Evolutionary conservation across 306 rosid genomes (phyloP).

Genomic region (Abrus pulchellus): DNA sequence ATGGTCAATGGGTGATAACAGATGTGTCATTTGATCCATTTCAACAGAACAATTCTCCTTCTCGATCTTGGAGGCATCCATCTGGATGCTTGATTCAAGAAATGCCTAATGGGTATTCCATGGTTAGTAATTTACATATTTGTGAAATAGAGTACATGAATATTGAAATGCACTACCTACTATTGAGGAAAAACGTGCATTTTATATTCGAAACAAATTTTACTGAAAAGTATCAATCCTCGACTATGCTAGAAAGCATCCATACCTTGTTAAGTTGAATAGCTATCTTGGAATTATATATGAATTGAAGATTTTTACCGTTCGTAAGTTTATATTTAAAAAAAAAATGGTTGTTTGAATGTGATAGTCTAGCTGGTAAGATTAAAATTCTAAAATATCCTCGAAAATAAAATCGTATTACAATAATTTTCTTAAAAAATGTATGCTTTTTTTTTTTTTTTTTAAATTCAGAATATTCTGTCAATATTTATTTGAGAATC

Average conservation of each 20-base stretch:
- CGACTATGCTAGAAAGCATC: background rate
- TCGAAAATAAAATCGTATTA: background rate
- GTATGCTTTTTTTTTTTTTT: background rate
- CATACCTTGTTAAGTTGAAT: background rate
- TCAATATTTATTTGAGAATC: background rate
- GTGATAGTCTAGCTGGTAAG: background rate
- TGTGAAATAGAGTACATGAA: background rate
- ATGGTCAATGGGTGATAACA: conserved; percentile 62
- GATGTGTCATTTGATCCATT: conserved; percentile 65
- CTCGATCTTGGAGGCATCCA: conserved; percentile 69
- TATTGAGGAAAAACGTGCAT: background rate
- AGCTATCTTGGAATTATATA: background rate
- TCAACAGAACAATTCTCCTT: background rate
- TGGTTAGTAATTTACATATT: conserved; percentile 54
- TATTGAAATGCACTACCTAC: background rate
- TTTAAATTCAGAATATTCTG: background rate
- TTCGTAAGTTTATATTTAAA: background rate
- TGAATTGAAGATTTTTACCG: background rate
- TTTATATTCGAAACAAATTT: background rate
- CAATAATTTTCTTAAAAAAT: background rate
- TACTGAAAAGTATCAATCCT: background rate
- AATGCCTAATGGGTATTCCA: conserved; percentile 59
- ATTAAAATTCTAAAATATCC: background rate
- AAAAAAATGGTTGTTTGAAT: background rate
- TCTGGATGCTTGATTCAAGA: conserved; percentile 85